Percentiles rank a stretch among this genome's conserved stretches.
Evolutionary conservation across 192 early-diverging fungal genomes (phyloP).

Genomic region (Mortierella alpina): DNA sequence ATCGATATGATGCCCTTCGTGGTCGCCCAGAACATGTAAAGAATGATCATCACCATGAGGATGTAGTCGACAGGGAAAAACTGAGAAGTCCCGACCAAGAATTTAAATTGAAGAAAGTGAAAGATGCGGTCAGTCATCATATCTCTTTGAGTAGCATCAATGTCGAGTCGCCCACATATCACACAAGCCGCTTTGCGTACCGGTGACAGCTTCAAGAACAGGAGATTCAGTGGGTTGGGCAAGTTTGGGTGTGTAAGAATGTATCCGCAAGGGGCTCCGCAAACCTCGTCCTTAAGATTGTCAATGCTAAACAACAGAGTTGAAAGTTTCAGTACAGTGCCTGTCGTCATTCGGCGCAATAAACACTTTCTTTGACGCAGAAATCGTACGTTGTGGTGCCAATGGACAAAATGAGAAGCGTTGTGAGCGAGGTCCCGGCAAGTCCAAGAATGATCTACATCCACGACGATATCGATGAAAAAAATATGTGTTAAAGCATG

Average conservation of each 20-base stretch:
- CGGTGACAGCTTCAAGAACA: constrained; percentile 60
- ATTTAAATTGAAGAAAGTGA: neutral
- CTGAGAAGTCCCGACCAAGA: constrained; percentile 12
- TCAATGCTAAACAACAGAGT: constrained; percentile 53
- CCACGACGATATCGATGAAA: neutral
- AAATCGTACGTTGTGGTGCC: constrained; percentile 29
- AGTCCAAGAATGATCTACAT: constrained; percentile 32
- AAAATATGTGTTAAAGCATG: too few species aligned
- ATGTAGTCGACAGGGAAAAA: constrained; percentile 68
- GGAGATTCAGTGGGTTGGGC: constrained; percentile 65
- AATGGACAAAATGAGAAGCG: constrained; percentile 35
- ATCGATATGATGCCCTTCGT: constrained; percentile 62
- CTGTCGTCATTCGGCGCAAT: neutral
- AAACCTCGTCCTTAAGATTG: constrained; percentile 61
- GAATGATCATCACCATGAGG: constrained; percentile 61
- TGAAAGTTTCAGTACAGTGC: neutral
- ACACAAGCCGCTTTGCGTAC: constrained; percentile 22
- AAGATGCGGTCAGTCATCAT: neutral
- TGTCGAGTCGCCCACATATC: too few species aligned
- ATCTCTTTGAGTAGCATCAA: neutral
- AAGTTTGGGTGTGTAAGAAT: constrained; percentile 59
- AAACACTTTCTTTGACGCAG: neutral
- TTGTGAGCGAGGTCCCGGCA: constrained; percentile 19
- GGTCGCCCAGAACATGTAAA: constrained; percentile 66
- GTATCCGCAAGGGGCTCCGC: constrained; percentile 67